These are phyloP conservation scores for Pythium brachiatum DNA, from an alignment of 352 stramenopile species.

Conservation along the genomic window DNA sequence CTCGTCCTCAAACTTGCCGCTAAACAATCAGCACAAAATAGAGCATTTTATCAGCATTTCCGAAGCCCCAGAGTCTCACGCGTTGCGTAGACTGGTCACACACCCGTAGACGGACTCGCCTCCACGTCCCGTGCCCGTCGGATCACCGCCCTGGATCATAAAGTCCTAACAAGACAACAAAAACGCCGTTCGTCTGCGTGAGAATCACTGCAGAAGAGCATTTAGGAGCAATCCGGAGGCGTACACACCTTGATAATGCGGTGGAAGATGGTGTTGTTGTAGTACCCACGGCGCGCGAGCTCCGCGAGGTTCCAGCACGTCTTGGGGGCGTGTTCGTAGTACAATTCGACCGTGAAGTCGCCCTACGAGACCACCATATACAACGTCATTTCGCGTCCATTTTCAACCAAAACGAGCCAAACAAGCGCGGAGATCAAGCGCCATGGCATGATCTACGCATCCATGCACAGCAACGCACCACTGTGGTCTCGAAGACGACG, in stretches of 20 bases:
- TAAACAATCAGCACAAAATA: constrained; percentile 32
- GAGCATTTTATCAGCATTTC: neutral
- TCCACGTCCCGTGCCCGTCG: constrained; percentile 90
- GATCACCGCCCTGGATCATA: constrained; percentile 96
- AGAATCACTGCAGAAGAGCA: too few relatives aligned
- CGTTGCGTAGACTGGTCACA: neutral
- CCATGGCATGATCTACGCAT: neutral
- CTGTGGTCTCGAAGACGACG: constrained; percentile 77
- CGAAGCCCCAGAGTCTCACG: neutral
- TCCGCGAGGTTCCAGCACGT: constrained; percentile 93
- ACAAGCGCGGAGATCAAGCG: neutral
- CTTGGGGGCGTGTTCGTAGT: constrained; percentile 90
- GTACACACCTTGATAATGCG: constrained; percentile 86
- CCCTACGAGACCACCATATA: constrained; percentile 38
- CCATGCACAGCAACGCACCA: constrained; percentile 1
- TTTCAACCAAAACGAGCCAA: neutral
- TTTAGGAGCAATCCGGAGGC: too few relatives aligned
- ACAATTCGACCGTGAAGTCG: constrained; percentile 92
- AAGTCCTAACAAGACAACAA: constrained; percentile 67
- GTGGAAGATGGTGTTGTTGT: constrained; percentile 96
- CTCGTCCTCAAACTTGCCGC: constrained; percentile 94
- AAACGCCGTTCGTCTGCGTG: too few relatives aligned
- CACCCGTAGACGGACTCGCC: constrained; percentile 92
- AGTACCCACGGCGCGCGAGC: constrained; percentile 91
- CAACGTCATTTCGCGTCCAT: neutral